Conservation (phyloP, 345 rosid genomes). For the Brassica carinata region DNA sequence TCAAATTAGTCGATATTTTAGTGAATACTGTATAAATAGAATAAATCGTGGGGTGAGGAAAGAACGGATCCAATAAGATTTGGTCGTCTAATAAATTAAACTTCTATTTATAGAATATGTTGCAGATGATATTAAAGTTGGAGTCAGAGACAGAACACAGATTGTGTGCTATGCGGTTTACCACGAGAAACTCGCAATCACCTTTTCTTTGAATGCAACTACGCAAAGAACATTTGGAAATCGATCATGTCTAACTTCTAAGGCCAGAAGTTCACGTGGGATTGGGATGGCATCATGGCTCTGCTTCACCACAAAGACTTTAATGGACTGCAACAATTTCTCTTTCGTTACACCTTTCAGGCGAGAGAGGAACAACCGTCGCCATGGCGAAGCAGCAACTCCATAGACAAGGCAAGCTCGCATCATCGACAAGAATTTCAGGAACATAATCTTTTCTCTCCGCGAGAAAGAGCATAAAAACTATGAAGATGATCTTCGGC, state of each 20-base stretch:
- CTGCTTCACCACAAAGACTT: background rate
- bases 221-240: background rate
- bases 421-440: no score
- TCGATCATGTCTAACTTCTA: background rate
- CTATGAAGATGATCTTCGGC: no score
- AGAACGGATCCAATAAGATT: conserved; percentile 39
- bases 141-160: background rate
- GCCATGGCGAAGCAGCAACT: no score
- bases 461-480: no score
- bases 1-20: conserved; percentile 10
- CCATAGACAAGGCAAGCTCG: no score
- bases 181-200: background rate
- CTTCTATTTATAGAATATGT: conserved; percentile 37
- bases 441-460: no score
- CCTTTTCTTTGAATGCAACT: background rate
- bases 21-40: background rate
- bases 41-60: conserved; percentile 26
- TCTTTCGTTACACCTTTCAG: no score
- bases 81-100: conserved; percentile 41
- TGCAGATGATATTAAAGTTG: background rate
- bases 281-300: background rate
- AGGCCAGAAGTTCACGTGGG: background rate
- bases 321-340: background rate
- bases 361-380: no score
- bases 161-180: background rate